phyloP scores from a whole-genome alignment of 495 filamentous ascomycete species.

The Penicillium malachiteum region DNA sequence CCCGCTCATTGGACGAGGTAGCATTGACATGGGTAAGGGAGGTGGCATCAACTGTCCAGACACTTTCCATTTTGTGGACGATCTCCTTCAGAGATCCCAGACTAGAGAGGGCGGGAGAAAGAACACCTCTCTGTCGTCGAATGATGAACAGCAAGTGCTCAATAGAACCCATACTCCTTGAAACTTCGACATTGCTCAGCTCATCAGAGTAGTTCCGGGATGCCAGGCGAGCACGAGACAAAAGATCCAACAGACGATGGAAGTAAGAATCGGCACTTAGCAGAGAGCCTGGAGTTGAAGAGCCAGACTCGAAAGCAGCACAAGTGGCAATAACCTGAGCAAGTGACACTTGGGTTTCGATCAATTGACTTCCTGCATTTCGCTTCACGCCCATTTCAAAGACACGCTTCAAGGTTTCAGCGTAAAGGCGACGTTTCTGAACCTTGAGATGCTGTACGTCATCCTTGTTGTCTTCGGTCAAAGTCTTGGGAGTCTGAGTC shows the following conservation, averaged over 20 bases:
- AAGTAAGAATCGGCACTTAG: constrained; percentile 67
- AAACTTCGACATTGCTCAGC: constrained; percentile 71
- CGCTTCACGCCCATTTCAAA: constrained; percentile 85
- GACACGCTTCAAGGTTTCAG: constrained; percentile 77
- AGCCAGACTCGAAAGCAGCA: constrained; percentile 30
- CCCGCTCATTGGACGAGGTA: constrained; percentile 18
- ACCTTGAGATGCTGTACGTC: constrained; percentile 82
- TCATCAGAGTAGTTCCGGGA: constrained; percentile 76
- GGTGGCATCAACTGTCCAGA: constrained; percentile 38
- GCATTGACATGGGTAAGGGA: constrained; percentile 29
- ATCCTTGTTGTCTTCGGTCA: constrained; percentile 81
- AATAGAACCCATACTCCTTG: constrained; percentile 73
- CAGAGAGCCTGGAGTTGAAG: constrained; percentile 18
- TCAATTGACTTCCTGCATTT: constrained; percentile 66
- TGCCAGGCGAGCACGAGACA: constrained; percentile 63
- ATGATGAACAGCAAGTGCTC: constrained; percentile 74
- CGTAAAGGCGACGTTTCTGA: constrained; percentile 86
- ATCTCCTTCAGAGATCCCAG: constrained; percentile 35
- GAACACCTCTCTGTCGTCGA: constrained; percentile 62
- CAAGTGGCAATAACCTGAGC: constrained; percentile 62
- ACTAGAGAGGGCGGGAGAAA: constrained; percentile 46
- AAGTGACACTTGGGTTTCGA: constrained; percentile 70
- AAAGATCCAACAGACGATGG: constrained; percentile 70
- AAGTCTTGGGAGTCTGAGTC: constrained; percentile 70
- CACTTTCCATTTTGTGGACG: constrained; percentile 37